Evolutionary conservation across 2,329 filamentous ascomycete genomes (phyloP).

Genomic region (Xylaria arbuscula): DNA sequence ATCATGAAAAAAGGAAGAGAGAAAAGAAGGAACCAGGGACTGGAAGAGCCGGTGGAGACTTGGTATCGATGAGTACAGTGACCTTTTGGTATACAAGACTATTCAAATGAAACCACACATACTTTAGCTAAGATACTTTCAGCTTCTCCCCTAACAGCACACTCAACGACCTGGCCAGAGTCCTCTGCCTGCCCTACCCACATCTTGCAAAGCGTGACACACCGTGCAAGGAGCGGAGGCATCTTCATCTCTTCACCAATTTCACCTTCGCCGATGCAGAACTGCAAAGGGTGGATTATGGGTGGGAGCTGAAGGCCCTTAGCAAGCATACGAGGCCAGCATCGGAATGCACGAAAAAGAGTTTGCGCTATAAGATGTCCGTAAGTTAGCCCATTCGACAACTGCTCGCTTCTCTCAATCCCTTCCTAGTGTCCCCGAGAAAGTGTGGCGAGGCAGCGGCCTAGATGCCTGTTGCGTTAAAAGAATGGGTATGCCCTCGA

Average conservation of each 20-base stretch:
- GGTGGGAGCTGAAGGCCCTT: slow-evolving; percentile 53
- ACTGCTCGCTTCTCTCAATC: background rate
- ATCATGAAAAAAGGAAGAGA: background rate
- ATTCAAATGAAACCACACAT: slow-evolving; percentile 12
- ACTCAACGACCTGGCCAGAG: slow-evolving; percentile 48
- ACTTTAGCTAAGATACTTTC: slow-evolving; percentile 50
- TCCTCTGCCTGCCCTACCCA: slow-evolving; percentile 50
- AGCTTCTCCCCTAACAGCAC: slow-evolving; percentile 50
- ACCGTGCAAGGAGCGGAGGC: slow-evolving; percentile 51
- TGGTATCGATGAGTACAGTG: background rate
- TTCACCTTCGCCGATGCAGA: slow-evolving; percentile 19
- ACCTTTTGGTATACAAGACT: background rate
- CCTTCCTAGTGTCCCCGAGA: background rate
- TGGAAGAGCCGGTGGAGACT: background rate
- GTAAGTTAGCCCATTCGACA: background rate
- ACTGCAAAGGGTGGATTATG: slow-evolving; percentile 50
- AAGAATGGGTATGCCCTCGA: background rate
- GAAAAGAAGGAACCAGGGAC: background rate
- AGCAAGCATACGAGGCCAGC: slow-evolving; percentile 54
- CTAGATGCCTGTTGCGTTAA: background rate
- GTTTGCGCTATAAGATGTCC: slow-evolving; percentile 40
- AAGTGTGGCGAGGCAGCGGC: too few species aligned
- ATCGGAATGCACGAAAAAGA: slow-evolving; percentile 51
- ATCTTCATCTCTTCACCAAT: slow-evolving; percentile 24
- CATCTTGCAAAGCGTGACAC: slow-evolving; percentile 53